Percentiles rank a stretch among this genome's conserved stretches.
phyloP scores from a whole-genome alignment of 345 rosid species.

The Leavenworthia alabamica region DNA sequence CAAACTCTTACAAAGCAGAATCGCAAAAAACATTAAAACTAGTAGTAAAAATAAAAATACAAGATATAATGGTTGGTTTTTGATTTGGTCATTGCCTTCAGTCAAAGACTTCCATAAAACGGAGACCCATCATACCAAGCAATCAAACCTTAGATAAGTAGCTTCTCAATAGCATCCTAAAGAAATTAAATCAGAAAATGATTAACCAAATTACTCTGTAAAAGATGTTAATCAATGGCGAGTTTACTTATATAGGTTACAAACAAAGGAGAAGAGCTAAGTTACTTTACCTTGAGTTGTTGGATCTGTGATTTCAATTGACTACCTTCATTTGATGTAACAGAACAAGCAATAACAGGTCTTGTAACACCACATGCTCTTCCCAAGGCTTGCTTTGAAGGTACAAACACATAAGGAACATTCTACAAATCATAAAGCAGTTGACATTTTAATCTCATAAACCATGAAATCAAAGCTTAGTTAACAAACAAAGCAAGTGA shows the following conservation, averaged over 20 bases:
- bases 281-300: constrained; percentile 72
- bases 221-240: too few relatives aligned
- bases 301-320: constrained; percentile 83
- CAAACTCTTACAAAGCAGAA: neutral
- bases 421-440: constrained; percentile 65
- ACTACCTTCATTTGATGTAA: constrained; percentile 76
- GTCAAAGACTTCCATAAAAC: constrained; percentile 56
- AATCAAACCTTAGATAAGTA: constrained; percentile 47
- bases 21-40: constrained; percentile 6
- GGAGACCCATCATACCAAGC: constrained; percentile 95
- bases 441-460: too few relatives aligned
- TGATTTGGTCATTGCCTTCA: constrained; percentile 33
- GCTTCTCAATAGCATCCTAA: constrained; percentile 98
- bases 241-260: too few relatives aligned
- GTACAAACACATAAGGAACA: constrained; percentile 96
- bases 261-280: too few relatives aligned
- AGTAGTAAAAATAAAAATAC: neutral
- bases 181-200: neutral
- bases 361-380: constrained; percentile 97
- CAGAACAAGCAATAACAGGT: constrained; percentile 87
- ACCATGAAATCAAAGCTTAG: neutral
- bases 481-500: neutral
- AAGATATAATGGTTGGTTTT: constrained; percentile 4
- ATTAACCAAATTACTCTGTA: too few relatives aligned
- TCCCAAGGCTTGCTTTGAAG: constrained; percentile 93